Percentiles rank a stretch among this genome's conserved stretches.
These are phyloP conservation scores for Globisporangium camurandrum DNA, from an alignment of 352 stramenopile species.

Conservation along the genomic window DNA sequence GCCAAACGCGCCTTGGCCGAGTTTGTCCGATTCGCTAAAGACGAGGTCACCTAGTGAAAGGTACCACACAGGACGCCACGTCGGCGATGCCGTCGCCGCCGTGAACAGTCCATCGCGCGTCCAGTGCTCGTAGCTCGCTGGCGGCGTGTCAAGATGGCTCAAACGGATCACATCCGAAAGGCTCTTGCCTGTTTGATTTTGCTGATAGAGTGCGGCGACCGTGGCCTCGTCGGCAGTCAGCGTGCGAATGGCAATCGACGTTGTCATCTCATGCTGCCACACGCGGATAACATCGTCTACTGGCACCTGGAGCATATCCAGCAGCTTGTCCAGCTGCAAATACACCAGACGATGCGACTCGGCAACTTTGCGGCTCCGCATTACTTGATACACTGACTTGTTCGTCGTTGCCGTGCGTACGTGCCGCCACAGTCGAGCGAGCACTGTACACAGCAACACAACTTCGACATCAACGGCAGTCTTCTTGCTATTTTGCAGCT, in stretches of 20 bases:
- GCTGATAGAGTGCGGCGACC: not conserved
- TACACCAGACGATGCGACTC: slow-evolving; percentile 5
- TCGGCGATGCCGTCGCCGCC: not conserved
- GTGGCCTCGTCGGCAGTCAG: not conserved
- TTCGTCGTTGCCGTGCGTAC: not conserved
- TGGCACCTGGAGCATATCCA: slow-evolving; percentile 1
- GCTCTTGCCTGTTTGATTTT: not conserved
- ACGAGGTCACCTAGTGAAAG: slow-evolving; percentile 1
- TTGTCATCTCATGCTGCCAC: not conserved
- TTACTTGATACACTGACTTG: not conserved
- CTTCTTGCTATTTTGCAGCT: not conserved
- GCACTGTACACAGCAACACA: not conserved
- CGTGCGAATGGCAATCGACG: not conserved
- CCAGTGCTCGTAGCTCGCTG: not conserved
- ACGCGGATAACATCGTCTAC: not conserved
- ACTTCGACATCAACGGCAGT: not conserved
- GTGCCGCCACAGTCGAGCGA: not conserved
- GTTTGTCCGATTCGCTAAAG: not conserved
- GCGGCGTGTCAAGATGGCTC: not conserved
- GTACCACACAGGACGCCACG: not conserved
- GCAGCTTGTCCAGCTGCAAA: slow-evolving; percentile 1
- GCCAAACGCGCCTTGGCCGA: slow-evolving; percentile 4
- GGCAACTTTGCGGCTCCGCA: not conserved
- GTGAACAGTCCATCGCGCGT: not conserved
- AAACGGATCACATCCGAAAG: not conserved